Percentiles rank a stretch among this genome's conserved stretches.
Conservation (phyloP, 148 eudicot species). For the Persicaria tinctoria region DNA sequence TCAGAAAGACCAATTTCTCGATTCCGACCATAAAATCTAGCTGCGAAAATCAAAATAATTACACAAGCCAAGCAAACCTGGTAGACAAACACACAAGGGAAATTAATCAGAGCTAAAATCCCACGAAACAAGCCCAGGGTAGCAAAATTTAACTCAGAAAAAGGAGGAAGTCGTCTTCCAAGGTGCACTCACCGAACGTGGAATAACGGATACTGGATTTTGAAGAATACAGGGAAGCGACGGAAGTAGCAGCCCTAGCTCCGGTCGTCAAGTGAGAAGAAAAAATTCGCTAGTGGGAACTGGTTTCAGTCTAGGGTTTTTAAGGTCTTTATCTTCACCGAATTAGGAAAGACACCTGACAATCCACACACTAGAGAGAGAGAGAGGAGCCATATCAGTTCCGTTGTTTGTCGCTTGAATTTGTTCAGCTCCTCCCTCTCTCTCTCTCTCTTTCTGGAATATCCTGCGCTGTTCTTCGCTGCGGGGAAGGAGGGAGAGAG, state of each 20-base stretch:
- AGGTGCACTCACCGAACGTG: constrained; percentile 1
- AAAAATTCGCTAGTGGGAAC: too few relatives aligned
- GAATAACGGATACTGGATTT: background rate
- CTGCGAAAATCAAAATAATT: too few relatives aligned
- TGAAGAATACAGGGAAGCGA: too few relatives aligned
- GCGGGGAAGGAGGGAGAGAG: background rate
- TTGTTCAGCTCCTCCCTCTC: constrained; percentile 4
- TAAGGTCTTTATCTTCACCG: too few relatives aligned
- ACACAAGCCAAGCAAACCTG: background rate
- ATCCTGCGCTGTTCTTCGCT: constrained; percentile 31
- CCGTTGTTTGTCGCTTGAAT: background rate
- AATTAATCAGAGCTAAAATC: constrained; percentile 15
- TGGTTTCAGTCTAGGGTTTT: too few relatives aligned
- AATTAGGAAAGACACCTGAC: too few relatives aligned
- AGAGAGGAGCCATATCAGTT: background rate
- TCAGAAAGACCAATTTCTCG: background rate
- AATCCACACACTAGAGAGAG: background rate
- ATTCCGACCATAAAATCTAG: background rate
- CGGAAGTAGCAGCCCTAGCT: too few relatives aligned
- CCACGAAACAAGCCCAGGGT: constrained; percentile 1
- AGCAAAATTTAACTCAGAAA: background rate
- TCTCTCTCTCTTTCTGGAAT: constrained; percentile 10
- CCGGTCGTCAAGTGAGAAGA: background rate
- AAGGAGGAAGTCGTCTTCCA: background rate
- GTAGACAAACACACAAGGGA: background rate